phyloP scores from a whole-genome alignment of 108 stramenopile genomes.

The Nitzschia sp. region DNA sequence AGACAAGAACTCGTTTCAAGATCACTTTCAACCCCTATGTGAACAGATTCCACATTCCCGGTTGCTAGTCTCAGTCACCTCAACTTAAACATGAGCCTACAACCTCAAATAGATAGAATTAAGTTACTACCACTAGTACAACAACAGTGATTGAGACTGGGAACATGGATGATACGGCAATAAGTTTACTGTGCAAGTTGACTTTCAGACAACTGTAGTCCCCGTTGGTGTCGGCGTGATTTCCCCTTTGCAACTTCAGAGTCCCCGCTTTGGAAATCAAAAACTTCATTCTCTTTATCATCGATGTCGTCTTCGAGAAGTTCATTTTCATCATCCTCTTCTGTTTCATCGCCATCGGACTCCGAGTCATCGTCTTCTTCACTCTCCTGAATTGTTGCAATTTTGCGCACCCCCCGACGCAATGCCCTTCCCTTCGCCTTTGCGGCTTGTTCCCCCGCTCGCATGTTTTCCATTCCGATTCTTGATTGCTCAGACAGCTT shows the following conservation, averaged over 20 bases:
- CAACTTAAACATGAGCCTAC: no score
- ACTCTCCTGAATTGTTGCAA: conserved; percentile 28
- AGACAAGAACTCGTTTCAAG: background rate
- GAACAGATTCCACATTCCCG: background rate
- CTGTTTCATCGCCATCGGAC: conserved; percentile 7
- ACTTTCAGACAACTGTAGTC: background rate
- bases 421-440: conserved; percentile 48
- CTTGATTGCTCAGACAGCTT: conserved; percentile 66
- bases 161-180: no score
- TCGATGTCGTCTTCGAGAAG: conserved; percentile 8
- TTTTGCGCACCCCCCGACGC: conserved; percentile 48
- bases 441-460: conserved; percentile 64
- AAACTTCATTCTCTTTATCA: background rate
- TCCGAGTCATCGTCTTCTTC: conserved; percentile 27
- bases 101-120: no score
- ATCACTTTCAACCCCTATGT: no score
- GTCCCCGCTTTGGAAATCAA: background rate
- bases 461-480: conserved; percentile 60
- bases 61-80: background rate
- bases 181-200: background rate
- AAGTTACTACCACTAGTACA: no score
- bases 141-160: no score
- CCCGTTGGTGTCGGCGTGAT: no score
- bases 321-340: conserved; percentile 2
- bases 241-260: background rate